Evolutionary conservation across 1,284 basidiomycete species (phyloP).

Genomic region (Porogramme epimiltina): DNA sequence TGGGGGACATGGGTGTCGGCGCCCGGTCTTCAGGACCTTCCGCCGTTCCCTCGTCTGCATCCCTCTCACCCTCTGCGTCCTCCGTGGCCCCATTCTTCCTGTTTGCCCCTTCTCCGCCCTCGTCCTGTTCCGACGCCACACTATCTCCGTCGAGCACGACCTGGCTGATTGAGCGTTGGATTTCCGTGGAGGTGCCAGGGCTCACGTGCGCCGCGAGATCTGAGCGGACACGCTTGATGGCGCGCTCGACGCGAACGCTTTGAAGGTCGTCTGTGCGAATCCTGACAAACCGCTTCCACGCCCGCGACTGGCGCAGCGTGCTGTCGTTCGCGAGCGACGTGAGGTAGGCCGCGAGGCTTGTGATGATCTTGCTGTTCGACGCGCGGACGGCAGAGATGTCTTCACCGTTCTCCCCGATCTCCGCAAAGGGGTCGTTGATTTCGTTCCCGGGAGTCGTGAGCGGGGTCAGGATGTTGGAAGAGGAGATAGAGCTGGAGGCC

Average conservation of each 20-base stretch:
- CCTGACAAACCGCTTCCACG: conserved; percentile 85
- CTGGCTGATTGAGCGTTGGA: conserved; percentile 31
- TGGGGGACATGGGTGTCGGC: conserved; percentile 28
- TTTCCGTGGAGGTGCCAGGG: conserved; percentile 30
- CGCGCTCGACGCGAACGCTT: conserved; percentile 82
- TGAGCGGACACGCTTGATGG: conserved; percentile 84
- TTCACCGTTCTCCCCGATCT: conserved; percentile 38
- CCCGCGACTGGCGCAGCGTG: conserved; percentile 59
- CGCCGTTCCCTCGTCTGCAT: conserved; percentile 20
- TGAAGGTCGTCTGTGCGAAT: conserved; percentile 86
- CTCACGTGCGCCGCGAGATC: conserved; percentile 75
- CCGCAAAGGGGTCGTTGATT: conserved; percentile 59
- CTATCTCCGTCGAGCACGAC: conserved; percentile 29
- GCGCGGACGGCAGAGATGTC: conserved; percentile 23
- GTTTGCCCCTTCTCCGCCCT: conserved; percentile 26
- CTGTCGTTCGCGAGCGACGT: conserved; percentile 75
- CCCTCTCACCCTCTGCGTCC: conserved; percentile 14
- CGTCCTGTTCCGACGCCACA: conserved; percentile 26
- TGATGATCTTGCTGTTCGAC: conserved; percentile 51
- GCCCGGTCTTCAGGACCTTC: conserved; percentile 25
- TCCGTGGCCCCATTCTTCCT: conserved; percentile 15
- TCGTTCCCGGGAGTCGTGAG: conserved; percentile 57
- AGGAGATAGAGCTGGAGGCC: conserved; percentile 30
- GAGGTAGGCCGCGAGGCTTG: conserved; percentile 77
- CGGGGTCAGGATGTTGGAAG: conserved; percentile 45